Evolutionary conservation across 164 flowering plant genomes (phyloP).

Genomic region (Kalanchoe fedtschenkoi): DNA sequence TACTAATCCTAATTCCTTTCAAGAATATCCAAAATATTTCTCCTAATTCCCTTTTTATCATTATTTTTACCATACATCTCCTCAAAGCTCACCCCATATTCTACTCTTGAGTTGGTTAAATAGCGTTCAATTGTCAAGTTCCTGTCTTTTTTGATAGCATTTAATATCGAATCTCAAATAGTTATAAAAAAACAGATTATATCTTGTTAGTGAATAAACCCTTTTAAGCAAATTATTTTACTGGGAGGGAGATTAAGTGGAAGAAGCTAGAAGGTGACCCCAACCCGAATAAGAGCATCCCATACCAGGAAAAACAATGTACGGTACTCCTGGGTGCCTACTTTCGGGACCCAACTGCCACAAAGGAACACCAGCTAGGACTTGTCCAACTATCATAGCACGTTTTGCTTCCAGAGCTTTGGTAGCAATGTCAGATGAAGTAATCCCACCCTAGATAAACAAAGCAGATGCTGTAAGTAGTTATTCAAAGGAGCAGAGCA

Average conservation of each 20-base stretch:
- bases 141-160: no score
- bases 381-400: conserved; percentile 90
- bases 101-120: no score
- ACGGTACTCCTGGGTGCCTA: conserved; percentile 91
- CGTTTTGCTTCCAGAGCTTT: conserved; percentile 81
- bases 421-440: conserved; percentile 96
- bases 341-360: conserved; percentile 97
- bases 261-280: not conserved
- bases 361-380: conserved; percentile 91
- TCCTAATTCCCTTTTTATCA: no score
- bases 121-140: no score
- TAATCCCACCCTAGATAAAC: conserved; percentile 77
- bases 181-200: no score
- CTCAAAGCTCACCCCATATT: no score
- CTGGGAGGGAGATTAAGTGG: not conserved
- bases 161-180: no score
- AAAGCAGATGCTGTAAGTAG: not conserved
- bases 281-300: not conserved
- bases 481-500: not conserved
- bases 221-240: not conserved
- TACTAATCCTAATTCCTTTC: no score
- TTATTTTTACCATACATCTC: no score
- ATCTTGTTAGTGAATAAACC: no score
- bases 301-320: conserved; percentile 95
- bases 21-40: no score